These are phyloP conservation scores for Botrytis elliptica DNA, from an alignment of 2,329 filamentous ascomycete genomes.

Conservation along the genomic window DNA sequence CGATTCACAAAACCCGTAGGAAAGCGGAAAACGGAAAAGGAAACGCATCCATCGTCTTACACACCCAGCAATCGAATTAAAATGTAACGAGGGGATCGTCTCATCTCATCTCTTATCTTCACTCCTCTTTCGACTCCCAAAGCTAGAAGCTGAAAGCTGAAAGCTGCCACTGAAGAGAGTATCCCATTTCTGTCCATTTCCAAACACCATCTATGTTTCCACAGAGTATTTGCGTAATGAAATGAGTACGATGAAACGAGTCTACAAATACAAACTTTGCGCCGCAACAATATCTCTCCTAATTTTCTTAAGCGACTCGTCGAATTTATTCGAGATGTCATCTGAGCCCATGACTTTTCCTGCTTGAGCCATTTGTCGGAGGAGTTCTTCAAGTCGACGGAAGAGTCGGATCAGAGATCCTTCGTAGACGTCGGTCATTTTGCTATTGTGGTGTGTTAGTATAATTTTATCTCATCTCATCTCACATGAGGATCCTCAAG, in stretches of 20 bases:
- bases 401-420: constrained; percentile 95
- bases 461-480: background rate
- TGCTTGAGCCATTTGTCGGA: constrained; percentile 93
- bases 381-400: constrained; percentile 87
- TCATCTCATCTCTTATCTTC: background rate
- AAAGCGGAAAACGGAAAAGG: background rate
- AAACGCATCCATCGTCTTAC: background rate
- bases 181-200: background rate
- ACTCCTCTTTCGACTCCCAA: background rate
- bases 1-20: background rate
- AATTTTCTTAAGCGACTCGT: constrained; percentile 79
- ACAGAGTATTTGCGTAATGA: background rate
- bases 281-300: constrained; percentile 92
- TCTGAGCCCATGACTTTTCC: constrained; percentile 98
- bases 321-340: constrained; percentile 89
- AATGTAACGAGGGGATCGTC: background rate
- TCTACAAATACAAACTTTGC: constrained; percentile 84
- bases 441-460: constrained; percentile 52
- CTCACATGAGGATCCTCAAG: background rate
- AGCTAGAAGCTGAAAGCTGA: background rate
- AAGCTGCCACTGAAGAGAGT: background rate
- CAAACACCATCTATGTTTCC: background rate
- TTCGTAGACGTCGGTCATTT: constrained; percentile 99
- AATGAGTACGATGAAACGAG: background rate
- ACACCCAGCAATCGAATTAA: background rate